Conservation (phyloP, 2,329 filamentous ascomycete species). For the Aurifilum marmelostoma region DNA sequence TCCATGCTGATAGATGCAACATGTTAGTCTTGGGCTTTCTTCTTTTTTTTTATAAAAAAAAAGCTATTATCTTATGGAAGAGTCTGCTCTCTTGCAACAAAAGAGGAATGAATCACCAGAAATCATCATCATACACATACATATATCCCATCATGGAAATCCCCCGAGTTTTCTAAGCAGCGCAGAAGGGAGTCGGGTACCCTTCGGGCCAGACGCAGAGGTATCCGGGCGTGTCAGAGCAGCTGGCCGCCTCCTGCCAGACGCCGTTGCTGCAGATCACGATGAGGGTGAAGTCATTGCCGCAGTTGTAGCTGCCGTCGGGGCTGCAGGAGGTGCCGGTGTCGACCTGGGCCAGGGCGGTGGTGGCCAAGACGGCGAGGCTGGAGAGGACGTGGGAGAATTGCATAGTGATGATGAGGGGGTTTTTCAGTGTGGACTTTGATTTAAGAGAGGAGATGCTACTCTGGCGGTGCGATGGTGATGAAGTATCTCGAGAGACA, state of each 20-base stretch:
- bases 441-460: neutral
- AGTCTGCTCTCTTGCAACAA: too few species aligned
- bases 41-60: too few species aligned
- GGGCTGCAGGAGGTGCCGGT: neutral
- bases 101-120: too few species aligned
- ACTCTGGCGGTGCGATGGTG: neutral
- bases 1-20: too few species aligned
- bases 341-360: constrained; percentile 1
- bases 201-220: neutral
- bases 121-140: too few species aligned
- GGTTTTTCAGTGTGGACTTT: neutral
- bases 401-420: neutral
- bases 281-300: neutral
- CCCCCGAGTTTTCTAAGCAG: neutral
- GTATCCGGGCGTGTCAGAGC: neutral
- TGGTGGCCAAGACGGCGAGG: neutral
- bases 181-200: neutral
- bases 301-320: neutral
- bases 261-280: neutral
- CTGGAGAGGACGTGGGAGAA: neutral
- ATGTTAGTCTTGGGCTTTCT: too few species aligned
- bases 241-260: neutral
- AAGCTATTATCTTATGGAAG: too few species aligned
- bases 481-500: neutral
- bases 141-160: neutral